These are phyloP conservation scores for Lagenidium giganteum DNA, from an alignment of 352 stramenopile species.

Conservation along the genomic window DNA sequence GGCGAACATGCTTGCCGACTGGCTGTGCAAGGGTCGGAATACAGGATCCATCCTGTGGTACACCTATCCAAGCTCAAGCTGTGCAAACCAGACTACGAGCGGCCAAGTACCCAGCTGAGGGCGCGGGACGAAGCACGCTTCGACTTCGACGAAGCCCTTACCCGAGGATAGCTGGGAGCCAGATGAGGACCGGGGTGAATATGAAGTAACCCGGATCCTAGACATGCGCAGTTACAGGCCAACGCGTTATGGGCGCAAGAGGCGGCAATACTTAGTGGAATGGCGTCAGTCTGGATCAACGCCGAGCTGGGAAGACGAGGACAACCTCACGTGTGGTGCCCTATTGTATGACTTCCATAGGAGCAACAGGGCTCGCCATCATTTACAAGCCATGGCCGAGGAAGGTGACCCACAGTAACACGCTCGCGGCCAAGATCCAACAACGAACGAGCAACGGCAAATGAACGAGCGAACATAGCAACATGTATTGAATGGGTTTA, in stretches of 20 bases:
- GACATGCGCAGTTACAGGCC: not conserved
- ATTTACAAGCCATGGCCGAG: not conserved
- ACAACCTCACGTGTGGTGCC: not conserved
- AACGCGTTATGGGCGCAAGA: not conserved
- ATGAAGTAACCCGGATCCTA: not conserved
- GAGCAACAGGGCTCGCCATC: not conserved
- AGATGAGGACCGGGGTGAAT: not conserved
- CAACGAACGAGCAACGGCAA: not conserved
- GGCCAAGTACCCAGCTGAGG: not conserved
- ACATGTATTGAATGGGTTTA: not conserved
- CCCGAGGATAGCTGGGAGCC: not conserved
- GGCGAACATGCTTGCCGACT: constrained; percentile 1
- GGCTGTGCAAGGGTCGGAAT: constrained; percentile 1
- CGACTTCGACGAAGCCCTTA: constrained; percentile 1
- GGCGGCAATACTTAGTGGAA: not conserved
- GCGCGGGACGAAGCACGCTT: not conserved
- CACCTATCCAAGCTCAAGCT: constrained; percentile 6
- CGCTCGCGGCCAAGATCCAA: not conserved
- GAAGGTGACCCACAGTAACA: not conserved
- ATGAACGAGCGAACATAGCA: not conserved
- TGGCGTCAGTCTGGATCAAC: not conserved
- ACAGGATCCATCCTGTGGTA: constrained; percentile 1
- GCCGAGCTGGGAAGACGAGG: not conserved
- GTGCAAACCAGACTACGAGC: not conserved
- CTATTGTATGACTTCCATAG: not conserved